phyloP scores from a whole-genome alignment of 2,329 filamentous ascomycete species.

The Exophiala sideris region DNA sequence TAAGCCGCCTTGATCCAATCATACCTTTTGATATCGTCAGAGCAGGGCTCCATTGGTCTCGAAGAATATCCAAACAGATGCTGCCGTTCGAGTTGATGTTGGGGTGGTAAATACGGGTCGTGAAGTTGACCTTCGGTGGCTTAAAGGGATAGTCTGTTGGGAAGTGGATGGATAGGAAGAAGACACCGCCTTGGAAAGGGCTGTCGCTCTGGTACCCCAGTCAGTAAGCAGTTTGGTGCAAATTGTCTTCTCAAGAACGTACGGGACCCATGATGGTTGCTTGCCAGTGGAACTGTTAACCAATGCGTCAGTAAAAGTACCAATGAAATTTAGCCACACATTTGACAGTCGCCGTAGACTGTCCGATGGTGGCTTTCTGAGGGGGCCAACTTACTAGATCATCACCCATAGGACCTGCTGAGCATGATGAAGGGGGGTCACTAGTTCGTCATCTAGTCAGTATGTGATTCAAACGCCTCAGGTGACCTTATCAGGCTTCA shows the following conservation, averaged over 20 bases:
- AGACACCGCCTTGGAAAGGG: slow-evolving; percentile 96
- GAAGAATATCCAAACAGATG: slow-evolving; percentile 96
- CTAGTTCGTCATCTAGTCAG: slow-evolving; percentile 48
- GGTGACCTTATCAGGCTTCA: slow-evolving; percentile 2
- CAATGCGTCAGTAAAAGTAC: slow-evolving; percentile 34
- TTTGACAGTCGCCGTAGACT: background rate
- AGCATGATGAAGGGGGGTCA: slow-evolving; percentile 98
- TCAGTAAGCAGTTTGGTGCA: background rate
- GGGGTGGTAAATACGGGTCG: slow-evolving; percentile 97
- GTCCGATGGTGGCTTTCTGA: slow-evolving; percentile 12
- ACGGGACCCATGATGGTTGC: slow-evolving; percentile 99
- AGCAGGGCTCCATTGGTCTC: slow-evolving; percentile 98
- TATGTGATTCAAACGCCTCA: slow-evolving; percentile 1
- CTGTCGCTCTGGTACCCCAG: slow-evolving; percentile 70
- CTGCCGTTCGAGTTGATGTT: slow-evolving; percentile 99
- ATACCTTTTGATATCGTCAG: slow-evolving; percentile 97
- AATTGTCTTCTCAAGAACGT: slow-evolving; percentile 48
- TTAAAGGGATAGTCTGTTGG: slow-evolving; percentile 99
- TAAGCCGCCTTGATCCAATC: slow-evolving; percentile 18
- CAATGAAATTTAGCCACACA: slow-evolving; percentile 1
- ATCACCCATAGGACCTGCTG: slow-evolving; percentile 92
- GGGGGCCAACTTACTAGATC: slow-evolving; percentile 72
- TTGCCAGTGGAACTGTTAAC: slow-evolving; percentile 94
- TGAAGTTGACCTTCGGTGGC: slow-evolving; percentile 99
- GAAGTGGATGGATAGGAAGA: slow-evolving; percentile 99